Evolutionary conservation across 805 yeast genomes (phyloP).

Genomic region (Metschnikowia bowlesiae): DNA sequence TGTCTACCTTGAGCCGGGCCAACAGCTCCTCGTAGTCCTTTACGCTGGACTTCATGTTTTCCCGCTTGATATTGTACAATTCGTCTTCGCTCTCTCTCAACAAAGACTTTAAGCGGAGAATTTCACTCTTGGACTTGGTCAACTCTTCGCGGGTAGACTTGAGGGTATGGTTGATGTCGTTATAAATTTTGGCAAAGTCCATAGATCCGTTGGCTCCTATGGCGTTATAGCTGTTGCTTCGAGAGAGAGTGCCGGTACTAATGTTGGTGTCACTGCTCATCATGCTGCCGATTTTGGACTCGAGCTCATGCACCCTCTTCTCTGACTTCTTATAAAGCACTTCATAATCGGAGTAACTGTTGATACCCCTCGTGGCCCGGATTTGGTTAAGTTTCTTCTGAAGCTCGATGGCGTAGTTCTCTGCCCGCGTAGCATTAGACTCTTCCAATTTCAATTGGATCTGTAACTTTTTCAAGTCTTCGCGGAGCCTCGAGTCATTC

Average conservation of each 20-base stretch:
- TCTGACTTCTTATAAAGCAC: slow-evolving; percentile 34
- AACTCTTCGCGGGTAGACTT: slow-evolving; percentile 42
- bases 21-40: slow-evolving; percentile 34
- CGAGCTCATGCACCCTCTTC: slow-evolving; percentile 29
- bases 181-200: slow-evolving; percentile 47
- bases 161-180: slow-evolving; percentile 46
- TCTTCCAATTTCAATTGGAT: slow-evolving; percentile 49
- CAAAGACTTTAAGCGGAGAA: slow-evolving; percentile 37
- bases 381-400: slow-evolving; percentile 40
- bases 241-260: slow-evolving; percentile 15
- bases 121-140: slow-evolving; percentile 37
- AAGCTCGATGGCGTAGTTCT: slow-evolving; percentile 41
- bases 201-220: slow-evolving; percentile 21
- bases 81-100: slow-evolving; percentile 43
- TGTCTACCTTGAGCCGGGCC: slow-evolving; percentile 50
- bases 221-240: slow-evolving; percentile 34
- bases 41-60: slow-evolving; percentile 36
- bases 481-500: slow-evolving; percentile 12
- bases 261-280: slow-evolving; percentile 8
- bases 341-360: slow-evolving; percentile 33
- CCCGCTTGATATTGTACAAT: slow-evolving; percentile 38
- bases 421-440: slow-evolving; percentile 48
- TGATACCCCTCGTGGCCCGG: slow-evolving; percentile 38
- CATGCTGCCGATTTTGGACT: slow-evolving; percentile 17
- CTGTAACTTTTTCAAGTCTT: slow-evolving; percentile 48